Base-by-base conservation (phyloP, 495 filamentous ascomycete species). In the Aspergillus hancockii region DNA sequence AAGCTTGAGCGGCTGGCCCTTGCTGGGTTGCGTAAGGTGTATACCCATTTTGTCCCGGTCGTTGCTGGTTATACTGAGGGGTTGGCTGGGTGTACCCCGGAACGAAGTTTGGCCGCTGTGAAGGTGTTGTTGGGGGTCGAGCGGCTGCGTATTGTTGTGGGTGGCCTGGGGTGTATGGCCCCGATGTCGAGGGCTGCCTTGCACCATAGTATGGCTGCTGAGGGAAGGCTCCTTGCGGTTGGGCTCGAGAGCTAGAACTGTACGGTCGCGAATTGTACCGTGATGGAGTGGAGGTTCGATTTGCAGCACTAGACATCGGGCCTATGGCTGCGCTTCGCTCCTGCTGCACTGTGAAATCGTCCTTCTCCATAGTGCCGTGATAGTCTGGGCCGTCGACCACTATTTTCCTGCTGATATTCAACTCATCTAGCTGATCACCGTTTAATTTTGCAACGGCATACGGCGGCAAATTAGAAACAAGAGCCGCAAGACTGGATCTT, bases 391-490 rank as follows among this genome's bases (percentile, higher is more conserved):
- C 85, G 34, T 88, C 84, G 50, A 93, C 65, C 57, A 90, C 72
- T 30, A 96, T 83, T 75, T 87, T 91, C n/a, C 85, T 88, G 72
- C 89, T 93, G 66, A 97, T 85, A 55, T 87, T 89, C 12, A 97
- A 77, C 21, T 90, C 89, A 6, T 83, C 89, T 9, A 96, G 72
- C 68, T 91, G 90, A 65, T 96, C 89, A 34, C 90, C 89, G 67
- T 96, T 84, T 49, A 96, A 75, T 63, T 93, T 93, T 7, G 93
- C 85, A 49, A 97, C 86, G 9, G 90, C 89, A 68, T 91, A 92
- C 9, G 93, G 93, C 14, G 93, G 93, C 49, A 97, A 72, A 31
- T 78, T 86, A 34, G 85, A 78, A 59, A 97, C 84, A 58, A 96
- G 82, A 23, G 90, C 71, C 4, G 82, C 70, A 25, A 97, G 75